Conservation (phyloP, 23 red algal genomes). For the Cyanidiococcus yangmingshanensis region DNA sequence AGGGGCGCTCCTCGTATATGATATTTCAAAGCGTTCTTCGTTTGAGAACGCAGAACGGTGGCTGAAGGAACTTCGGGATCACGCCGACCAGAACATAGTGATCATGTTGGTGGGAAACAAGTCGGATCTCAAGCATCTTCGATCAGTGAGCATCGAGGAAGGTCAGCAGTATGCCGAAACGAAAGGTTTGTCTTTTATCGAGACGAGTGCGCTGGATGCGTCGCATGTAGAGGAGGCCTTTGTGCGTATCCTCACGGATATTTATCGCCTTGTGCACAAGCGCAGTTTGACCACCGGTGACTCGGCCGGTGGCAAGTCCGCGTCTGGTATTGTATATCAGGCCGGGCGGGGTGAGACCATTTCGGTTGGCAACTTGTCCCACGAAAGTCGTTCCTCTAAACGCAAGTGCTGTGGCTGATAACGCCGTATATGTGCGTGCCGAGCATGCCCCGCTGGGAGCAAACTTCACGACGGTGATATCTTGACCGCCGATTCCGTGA, state of each 20-base stretch:
- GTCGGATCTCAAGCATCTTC: conserved; percentile 77
- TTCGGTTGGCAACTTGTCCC: neutral
- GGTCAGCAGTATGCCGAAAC: conserved; percentile 52
- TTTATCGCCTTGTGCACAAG: conserved; percentile 38
- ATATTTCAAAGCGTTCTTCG: conserved; percentile 77
- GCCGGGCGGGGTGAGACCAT: conserved; percentile 8
- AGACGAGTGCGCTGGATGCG: conserved; percentile 78
- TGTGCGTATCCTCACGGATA: conserved; percentile 70
- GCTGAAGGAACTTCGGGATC: conserved; percentile 88
- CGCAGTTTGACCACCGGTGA: conserved; percentile 3
- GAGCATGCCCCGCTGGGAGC: too few species aligned
- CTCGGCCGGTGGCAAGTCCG: neutral
- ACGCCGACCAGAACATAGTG: conserved; percentile 88
- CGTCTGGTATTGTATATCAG: neutral
- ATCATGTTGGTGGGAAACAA: conserved; percentile 97
- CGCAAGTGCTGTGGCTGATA: neutral
- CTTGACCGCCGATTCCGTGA: too few species aligned
- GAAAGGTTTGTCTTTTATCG: conserved; percentile 70
- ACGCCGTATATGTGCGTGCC: too few species aligned
- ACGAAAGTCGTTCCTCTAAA: neutral
- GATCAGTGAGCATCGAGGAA: conserved; percentile 74
- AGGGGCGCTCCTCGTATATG: conserved; percentile 78
- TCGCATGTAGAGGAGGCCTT: conserved; percentile 84
- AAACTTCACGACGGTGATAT: too few species aligned
- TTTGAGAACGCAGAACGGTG: conserved; percentile 83